phyloP scores from a whole-genome alignment of 2,329 filamentous ascomycete genomes.

The Dichotomopilus funicola region DNA sequence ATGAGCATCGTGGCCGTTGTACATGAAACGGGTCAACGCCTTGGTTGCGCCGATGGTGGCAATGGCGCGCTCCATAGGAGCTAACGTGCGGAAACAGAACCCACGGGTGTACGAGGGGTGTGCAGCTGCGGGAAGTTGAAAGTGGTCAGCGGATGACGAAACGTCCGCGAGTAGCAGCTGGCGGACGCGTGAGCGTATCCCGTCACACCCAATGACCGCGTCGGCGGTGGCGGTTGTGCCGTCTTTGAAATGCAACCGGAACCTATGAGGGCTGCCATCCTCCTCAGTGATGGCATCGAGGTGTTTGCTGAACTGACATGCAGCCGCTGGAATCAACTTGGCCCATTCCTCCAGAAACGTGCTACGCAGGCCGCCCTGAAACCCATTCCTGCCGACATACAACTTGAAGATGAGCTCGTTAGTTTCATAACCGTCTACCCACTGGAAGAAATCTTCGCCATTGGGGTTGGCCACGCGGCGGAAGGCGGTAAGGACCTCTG shows the following conservation, averaged over 20 bases:
- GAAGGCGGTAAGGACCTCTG: constrained; percentile 33
- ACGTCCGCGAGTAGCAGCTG: constrained; percentile 37
- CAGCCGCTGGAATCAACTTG: constrained; percentile 24
- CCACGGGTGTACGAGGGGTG: constrained; percentile 47
- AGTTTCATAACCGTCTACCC: constrained; percentile 32
- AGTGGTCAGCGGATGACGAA: neutral
- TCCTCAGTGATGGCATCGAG: constrained; percentile 18
- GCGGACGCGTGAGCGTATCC: constrained; percentile 53
- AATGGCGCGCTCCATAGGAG: constrained; percentile 50
- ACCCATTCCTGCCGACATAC: constrained; percentile 35
- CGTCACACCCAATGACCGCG: constrained; percentile 56
- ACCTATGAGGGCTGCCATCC: constrained; percentile 10
- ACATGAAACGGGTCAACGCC: constrained; percentile 46
- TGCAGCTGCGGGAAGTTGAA: constrained; percentile 19
- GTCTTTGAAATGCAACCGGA: constrained; percentile 29
- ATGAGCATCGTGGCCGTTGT: constrained; percentile 51
- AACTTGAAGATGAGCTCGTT: constrained; percentile 31
- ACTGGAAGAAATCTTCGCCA: constrained; percentile 38
- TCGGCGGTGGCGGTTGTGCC: constrained; percentile 19
- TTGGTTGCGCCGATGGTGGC: constrained; percentile 42
- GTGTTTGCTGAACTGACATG: constrained; percentile 31
- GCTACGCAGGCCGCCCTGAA: constrained; percentile 36
- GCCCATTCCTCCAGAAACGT: constrained; percentile 37
- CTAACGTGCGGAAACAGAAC: constrained; percentile 55
- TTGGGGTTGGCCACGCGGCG: constrained; percentile 33